Conservation (phyloP, 2,329 filamentous ascomycete genomes). For the Claviceps arundinis region DNA sequence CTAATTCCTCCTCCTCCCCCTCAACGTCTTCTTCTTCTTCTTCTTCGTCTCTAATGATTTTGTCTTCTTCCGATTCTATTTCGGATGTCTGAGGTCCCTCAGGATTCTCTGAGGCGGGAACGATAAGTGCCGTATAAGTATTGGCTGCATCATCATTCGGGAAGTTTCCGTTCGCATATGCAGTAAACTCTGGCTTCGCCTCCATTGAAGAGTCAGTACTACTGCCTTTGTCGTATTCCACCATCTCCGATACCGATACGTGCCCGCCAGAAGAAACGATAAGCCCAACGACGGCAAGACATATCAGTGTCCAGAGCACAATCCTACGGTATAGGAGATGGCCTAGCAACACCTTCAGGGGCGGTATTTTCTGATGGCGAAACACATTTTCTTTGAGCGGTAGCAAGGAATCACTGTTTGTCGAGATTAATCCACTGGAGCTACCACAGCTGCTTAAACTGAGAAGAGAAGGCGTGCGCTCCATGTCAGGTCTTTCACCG, state of each 20-base stretch:
- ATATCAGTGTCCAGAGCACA: constrained; percentile 34
- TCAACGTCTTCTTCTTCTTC: constrained; percentile 16
- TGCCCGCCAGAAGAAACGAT: constrained; percentile 25
- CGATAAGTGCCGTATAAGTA: neutral
- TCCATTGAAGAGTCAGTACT: neutral
- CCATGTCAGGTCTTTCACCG: constrained; percentile 11
- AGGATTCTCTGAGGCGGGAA: neutral
- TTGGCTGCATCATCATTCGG: neutral
- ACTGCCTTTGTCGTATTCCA: neutral
- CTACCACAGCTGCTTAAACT: constrained; percentile 23
- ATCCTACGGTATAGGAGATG: constrained; percentile 40
- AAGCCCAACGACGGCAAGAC: constrained; percentile 27
- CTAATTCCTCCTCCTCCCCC: constrained; percentile 12
- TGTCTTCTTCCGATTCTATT: constrained; percentile 12
- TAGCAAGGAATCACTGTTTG: constrained; percentile 20
- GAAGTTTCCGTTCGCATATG: neutral
- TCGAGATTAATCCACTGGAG: constrained; percentile 16
- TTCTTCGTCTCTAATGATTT: constrained; percentile 14
- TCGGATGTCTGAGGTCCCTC: neutral
- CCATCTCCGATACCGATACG: constrained; percentile 7
- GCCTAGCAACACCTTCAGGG: constrained; percentile 32
- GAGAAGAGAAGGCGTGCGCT: constrained; percentile 17
- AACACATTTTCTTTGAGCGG: constrained; percentile 19
- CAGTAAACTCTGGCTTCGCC: neutral
- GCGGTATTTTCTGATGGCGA: constrained; percentile 25